These are phyloP conservation scores for Alectoria sarmentosa DNA, from an alignment of 495 filamentous ascomycete species.

Conservation along the genomic window DNA sequence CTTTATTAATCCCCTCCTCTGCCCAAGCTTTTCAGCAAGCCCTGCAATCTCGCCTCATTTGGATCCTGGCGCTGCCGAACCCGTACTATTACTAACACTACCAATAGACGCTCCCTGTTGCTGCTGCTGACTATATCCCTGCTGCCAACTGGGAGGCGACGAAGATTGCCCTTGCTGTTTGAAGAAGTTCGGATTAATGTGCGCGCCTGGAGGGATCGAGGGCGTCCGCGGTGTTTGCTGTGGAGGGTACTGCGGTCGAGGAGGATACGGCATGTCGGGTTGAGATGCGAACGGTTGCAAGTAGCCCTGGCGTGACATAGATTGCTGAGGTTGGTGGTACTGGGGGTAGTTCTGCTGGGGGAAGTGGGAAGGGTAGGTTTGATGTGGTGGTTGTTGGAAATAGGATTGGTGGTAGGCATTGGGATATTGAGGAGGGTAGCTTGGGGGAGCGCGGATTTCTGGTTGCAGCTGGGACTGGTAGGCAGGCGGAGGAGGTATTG, in stretches of 20 bases:
- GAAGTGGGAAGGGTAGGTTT: constrained; percentile 18
- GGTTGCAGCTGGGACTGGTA: constrained; percentile 20
- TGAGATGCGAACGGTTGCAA: constrained; percentile 29
- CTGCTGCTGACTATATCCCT: constrained; percentile 28
- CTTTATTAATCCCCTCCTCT: no score
- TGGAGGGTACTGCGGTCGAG: constrained; percentile 25
- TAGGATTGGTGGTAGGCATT: constrained; percentile 24
- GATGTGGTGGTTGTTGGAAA: constrained; percentile 29
- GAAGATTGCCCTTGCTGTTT: constrained; percentile 37
- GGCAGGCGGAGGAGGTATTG: constrained; percentile 29
- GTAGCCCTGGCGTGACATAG: constrained; percentile 27
- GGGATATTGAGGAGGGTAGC: constrained; percentile 19
- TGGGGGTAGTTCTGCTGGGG: constrained; percentile 29
- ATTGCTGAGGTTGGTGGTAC: constrained; percentile 25
- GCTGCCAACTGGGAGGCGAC: constrained; percentile 34
- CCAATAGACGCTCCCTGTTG: background rate
- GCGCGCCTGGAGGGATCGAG: constrained; percentile 42
- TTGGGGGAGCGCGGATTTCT: constrained; percentile 3
- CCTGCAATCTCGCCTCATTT: background rate
- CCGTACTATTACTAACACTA: background rate
- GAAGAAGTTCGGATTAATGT: constrained; percentile 63
- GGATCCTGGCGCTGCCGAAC: no score
- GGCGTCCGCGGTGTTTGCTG: no score
- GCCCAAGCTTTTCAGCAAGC: background rate
- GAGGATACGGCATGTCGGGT: constrained; percentile 17